Conservation (phyloP, 2,329 filamentous ascomycete species). For the Neoarthrinium moseri region DNA sequence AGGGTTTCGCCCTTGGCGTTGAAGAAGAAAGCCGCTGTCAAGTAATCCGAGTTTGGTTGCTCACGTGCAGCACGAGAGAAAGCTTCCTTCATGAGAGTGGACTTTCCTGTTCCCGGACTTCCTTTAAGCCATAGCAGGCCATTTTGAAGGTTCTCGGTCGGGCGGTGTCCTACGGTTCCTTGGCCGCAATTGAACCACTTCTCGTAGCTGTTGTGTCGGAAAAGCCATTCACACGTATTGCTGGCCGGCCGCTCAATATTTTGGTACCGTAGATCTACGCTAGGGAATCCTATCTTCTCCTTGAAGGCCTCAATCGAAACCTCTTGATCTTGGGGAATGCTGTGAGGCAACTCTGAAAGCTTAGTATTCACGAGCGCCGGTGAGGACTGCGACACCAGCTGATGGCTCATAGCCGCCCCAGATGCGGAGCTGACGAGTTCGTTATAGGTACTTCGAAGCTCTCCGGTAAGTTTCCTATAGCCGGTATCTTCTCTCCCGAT, state of each 20-base stretch:
- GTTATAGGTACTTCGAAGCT: too few relatives aligned
- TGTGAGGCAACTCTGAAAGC: too few relatives aligned
- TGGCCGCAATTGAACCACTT: too few relatives aligned
- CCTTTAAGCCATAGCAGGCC: constrained; percentile 33
- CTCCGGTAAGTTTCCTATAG: neutral
- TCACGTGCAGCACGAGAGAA: constrained; percentile 21
- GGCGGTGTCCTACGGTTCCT: too few relatives aligned
- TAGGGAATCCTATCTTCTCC: neutral
- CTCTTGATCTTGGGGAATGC: too few relatives aligned
- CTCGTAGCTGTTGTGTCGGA: neutral
- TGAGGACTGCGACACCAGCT: too few relatives aligned
- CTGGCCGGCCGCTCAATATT: neutral
- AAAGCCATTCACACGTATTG: neutral
- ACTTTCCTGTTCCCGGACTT: constrained; percentile 32
- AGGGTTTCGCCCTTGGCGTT: constrained; percentile 40
- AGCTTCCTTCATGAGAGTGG: constrained; percentile 41
- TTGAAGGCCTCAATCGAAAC: too few relatives aligned
- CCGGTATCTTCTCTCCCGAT: neutral
- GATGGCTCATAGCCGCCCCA: too few relatives aligned
- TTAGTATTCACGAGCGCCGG: too few relatives aligned
- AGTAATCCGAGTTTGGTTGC: neutral
- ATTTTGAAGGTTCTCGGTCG: constrained; percentile 4
- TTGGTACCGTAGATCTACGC: neutral
- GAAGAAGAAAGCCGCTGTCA: constrained; percentile 41
- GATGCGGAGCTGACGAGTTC: too few relatives aligned